These are phyloP conservation scores for Xylariales sp. DNA, from an alignment of 2,329 filamentous ascomycete genomes.

Conservation along the genomic window DNA sequence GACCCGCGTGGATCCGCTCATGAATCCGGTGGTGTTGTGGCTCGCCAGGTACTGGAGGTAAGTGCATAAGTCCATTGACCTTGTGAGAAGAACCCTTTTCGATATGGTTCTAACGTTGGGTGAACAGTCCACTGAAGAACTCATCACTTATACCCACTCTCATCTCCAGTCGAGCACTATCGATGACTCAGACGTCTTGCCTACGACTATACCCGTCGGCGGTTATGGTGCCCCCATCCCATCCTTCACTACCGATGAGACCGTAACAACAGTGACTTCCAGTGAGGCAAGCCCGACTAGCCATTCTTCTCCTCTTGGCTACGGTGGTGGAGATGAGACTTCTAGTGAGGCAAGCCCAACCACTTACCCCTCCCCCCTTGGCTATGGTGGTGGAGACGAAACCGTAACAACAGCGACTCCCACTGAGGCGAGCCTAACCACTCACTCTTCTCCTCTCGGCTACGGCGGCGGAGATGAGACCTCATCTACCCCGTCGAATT, in stretches of 20 bases:
- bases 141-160: slow-evolving; percentile 24
- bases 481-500: background rate
- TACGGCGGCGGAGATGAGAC: background rate
- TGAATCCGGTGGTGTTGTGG: background rate
- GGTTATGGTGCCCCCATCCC: background rate
- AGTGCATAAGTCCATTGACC: background rate
- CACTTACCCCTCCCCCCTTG: background rate
- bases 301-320: background rate
- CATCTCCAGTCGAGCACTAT: slow-evolving; percentile 16
- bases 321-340: background rate
- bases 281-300: background rate
- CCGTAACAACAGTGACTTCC: background rate
- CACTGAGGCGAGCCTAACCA: background rate
- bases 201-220: background rate
- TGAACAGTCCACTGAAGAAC: slow-evolving; percentile 3
- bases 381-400: background rate
- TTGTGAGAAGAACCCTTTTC: background rate
- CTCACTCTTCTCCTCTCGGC: background rate
- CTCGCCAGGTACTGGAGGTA: background rate
- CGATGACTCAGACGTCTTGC: slow-evolving; percentile 21
- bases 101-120: background rate
- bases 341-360: background rate
- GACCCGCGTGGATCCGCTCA: background rate
- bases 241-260: background rate
- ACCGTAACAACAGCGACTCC: background rate